Percentiles rank a stretch among this genome's conserved stretches.
Conservation (phyloP, 1,284 basidiomycete species). For the Chiua sp. region DNA sequence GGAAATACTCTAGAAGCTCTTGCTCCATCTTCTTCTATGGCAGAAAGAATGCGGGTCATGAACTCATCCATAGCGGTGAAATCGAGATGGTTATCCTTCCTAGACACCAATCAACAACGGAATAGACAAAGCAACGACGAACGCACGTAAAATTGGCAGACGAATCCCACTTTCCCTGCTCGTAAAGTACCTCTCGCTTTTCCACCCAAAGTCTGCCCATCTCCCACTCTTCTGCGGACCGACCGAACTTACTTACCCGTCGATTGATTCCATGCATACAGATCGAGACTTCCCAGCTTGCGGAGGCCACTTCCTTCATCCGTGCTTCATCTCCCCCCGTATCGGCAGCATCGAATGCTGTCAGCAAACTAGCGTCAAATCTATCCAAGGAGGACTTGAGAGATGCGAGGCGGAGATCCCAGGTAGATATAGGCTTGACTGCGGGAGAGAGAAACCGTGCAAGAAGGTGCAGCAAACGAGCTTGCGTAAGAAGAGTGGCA, state of each 20-base stretch:
- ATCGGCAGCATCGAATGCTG: conserved; percentile 87
- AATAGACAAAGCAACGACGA: not conserved
- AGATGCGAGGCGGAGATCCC: conserved; percentile 64
- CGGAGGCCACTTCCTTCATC: conserved; percentile 82
- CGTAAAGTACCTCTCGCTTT: conserved; percentile 94
- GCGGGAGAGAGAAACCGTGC: conserved; percentile 71
- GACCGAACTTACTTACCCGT: conserved; percentile 32
- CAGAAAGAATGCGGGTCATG: conserved; percentile 71
- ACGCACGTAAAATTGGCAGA: conserved; percentile 27
- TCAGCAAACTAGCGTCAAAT: conserved; percentile 84
- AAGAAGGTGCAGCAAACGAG: conserved; percentile 71
- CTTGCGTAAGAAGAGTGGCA: conserved; percentile 53
- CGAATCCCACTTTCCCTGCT: conserved; percentile 79
- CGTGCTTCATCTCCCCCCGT: conserved; percentile 60
- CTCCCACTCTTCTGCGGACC: conserved; percentile 74
- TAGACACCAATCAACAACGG: conserved; percentile 11
- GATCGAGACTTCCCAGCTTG: conserved; percentile 83
- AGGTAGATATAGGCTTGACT: conserved; percentile 71
- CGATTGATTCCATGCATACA: conserved; percentile 40
- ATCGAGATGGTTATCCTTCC: conserved; percentile 34
- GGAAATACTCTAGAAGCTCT: conserved; percentile 90
- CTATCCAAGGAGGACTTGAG: conserved; percentile 84
- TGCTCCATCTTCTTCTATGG: conserved; percentile 77
- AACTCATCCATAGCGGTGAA: conserved; percentile 96
- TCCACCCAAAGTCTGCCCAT: conserved; percentile 93